Evolutionary conservation across 768 basidiomycete species (phyloP).

Genomic region (Pleurotus ostreatus): DNA sequence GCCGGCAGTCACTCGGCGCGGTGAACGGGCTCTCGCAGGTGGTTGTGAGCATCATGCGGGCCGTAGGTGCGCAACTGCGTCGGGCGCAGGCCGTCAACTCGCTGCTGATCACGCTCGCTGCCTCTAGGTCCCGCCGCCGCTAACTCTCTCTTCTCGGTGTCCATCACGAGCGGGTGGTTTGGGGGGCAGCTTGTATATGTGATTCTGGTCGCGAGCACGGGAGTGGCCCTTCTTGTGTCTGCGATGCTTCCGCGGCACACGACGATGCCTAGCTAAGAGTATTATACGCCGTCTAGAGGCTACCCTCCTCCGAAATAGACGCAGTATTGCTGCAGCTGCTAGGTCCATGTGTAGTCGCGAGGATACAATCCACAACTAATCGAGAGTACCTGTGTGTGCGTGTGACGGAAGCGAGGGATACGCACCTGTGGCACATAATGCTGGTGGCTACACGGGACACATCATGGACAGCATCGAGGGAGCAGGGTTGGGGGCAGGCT

Average conservation of each 20-base stretch:
- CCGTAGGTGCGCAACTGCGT: background rate
- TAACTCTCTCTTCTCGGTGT: background rate
- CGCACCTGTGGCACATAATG: background rate
- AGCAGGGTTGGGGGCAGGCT: background rate
- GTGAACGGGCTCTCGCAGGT: constrained; percentile 2
- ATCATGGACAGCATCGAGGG: background rate
- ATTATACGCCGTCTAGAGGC: too few species aligned
- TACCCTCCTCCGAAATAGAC: too few species aligned
- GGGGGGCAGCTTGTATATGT: background rate
- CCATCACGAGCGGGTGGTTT: background rate
- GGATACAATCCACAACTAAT: too few species aligned
- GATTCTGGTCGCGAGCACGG: background rate
- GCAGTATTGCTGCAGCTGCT: too few species aligned
- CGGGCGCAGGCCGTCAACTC: background rate
- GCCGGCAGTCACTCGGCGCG: background rate
- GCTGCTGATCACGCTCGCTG: background rate
- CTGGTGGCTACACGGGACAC: background rate
- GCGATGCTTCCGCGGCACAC: background rate
- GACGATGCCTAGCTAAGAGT: background rate
- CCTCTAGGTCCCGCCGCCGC: background rate
- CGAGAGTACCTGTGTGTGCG: too few species aligned
- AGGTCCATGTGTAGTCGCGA: too few species aligned
- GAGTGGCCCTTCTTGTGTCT: background rate
- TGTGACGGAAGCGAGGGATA: background rate
- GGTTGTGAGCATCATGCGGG: constrained; percentile 1